Percentiles rank a stretch among this genome's conserved stretches.
Evolutionary conservation across 2,329 filamentous ascomycete species (phyloP).

Genomic region (Diaporthe citrichinensis): DNA sequence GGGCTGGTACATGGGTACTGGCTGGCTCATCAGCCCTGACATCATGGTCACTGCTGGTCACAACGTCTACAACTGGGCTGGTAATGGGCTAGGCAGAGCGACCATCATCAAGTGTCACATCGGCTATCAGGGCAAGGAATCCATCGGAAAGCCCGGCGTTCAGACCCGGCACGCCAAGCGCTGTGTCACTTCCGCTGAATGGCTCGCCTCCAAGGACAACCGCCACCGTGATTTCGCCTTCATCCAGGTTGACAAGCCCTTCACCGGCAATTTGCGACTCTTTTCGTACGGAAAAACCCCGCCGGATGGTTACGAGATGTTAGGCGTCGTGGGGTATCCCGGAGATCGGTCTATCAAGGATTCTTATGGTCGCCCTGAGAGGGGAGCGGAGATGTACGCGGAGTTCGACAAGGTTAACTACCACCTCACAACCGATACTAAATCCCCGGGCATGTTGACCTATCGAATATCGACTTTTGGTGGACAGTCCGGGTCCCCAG

Average conservation of each 20-base stretch:
- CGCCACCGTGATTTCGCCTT: background rate
- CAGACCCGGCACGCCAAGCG: background rate
- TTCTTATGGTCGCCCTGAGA: background rate
- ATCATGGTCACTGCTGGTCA: background rate
- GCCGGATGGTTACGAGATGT: background rate
- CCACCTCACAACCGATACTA: background rate
- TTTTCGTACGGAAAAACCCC: background rate
- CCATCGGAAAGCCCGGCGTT: background rate
- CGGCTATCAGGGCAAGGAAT: background rate
- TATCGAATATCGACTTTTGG: background rate
- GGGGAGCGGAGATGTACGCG: background rate
- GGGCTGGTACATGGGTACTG: background rate
- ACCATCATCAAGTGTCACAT: constrained; percentile 6
- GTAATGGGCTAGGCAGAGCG: background rate
- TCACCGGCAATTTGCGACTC: background rate
- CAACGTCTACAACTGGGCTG: constrained; percentile 1
- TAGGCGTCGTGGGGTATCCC: background rate
- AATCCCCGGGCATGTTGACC: background rate
- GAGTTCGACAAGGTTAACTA: background rate
- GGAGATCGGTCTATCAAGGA: background rate
- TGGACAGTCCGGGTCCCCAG: background rate
- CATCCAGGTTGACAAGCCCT: constrained; percentile 1
- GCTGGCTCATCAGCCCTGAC: background rate
- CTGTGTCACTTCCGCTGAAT: constrained; percentile 1
- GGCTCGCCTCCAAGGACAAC: constrained; percentile 9